Percentiles rank a stretch among this genome's conserved stretches.
These are phyloP conservation scores for Rhizopogon roseolus DNA, from an alignment of 768 basidiomycete species.

Conservation along the genomic window DNA sequence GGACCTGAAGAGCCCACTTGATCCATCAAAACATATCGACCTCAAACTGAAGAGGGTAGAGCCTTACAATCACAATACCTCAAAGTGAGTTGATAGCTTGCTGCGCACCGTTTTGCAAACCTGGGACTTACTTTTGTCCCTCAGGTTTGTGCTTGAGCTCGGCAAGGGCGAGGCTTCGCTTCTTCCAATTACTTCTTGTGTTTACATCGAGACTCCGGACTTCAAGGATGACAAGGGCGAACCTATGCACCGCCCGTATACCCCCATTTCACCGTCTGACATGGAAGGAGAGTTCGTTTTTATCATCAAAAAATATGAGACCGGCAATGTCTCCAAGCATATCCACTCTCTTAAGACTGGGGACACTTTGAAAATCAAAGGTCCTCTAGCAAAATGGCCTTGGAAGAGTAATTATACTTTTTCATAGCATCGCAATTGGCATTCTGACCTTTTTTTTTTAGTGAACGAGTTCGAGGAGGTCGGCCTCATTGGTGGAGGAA, in stretches of 20 bases:
- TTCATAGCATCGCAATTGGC: background rate
- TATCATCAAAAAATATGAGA: slow-evolving; percentile 82
- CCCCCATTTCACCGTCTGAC: slow-evolving; percentile 80
- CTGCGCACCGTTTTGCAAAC: background rate
- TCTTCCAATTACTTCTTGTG: slow-evolving; percentile 73
- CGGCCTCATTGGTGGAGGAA: slow-evolving; percentile 89
- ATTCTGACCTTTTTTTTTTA: slow-evolving; percentile 23
- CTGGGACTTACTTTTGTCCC: background rate
- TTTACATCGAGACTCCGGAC: slow-evolving; percentile 73
- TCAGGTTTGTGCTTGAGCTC: slow-evolving; percentile 75
- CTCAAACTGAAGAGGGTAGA: slow-evolving; percentile 78
- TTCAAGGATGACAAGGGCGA: slow-evolving; percentile 77
- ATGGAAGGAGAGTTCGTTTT: slow-evolving; percentile 71
- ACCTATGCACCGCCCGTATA: slow-evolving; percentile 88
- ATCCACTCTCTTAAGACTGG: slow-evolving; percentile 81
- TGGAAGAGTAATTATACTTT: slow-evolving; percentile 58
- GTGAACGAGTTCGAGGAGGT: slow-evolving; percentile 84
- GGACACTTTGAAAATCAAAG: slow-evolving; percentile 82
- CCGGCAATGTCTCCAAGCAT: slow-evolving; percentile 79
- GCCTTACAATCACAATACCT: slow-evolving; percentile 93
- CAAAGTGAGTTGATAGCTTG: slow-evolving; percentile 44
- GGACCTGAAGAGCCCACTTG: slow-evolving; percentile 60
- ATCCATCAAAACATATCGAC: slow-evolving; percentile 70
- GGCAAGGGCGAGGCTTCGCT: slow-evolving; percentile 75
- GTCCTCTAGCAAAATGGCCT: slow-evolving; percentile 83